Evolutionary conservation across 441 rosid genomes (phyloP), one percentile per base, ranked within the genome.

Genomic region (Adansonia rubrostipa): DNA sequence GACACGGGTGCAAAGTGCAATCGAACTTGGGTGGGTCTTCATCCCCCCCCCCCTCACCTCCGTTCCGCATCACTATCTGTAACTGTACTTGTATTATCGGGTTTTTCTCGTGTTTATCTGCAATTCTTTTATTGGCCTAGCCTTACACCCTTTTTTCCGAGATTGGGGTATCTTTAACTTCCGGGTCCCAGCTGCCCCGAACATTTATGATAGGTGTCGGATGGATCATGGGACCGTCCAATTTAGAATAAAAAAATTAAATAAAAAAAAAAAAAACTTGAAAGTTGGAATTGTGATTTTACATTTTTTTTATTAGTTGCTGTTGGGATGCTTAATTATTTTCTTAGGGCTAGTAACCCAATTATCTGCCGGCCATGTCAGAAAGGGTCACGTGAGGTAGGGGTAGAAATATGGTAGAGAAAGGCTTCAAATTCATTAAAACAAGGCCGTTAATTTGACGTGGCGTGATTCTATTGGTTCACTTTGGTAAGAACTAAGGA

Each of bases 321-420:
- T 10, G 76, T 33, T 3, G 5, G 60, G 40, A 56, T 58, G 22
- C 3, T 42, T 5, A 6, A 7, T 42, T 20, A 50, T 3, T 17
- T 2, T 13, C 28, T 15, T 66, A 47, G 45, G 14, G 63, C 48
- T 1, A 11, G 75, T 15, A 33, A 15, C 74, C 74, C 75, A 77
- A 36, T 58, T 33, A 10, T 11, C 1, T 28, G 77, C 81, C 82
- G 83, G 78, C 85, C 88, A 65, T 82, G 82, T 80, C 86, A 76
- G 83, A 66, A n/a, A 4, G 71, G 74, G 75, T 81, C 85, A 72
- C 14, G 81, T 80, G 36, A 33, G 36, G 36, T 33, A 33, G 36
- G 36, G 36, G 36, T 33, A 33, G 36, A 33, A 33, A 33, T 33
- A 33, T 3, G 4, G 36, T 33, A 33, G 36, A 33, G 36, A 33